Conservation (phyloP, 2,329 filamentous ascomycete species). For the Sordariomycetes sp. region DNA sequence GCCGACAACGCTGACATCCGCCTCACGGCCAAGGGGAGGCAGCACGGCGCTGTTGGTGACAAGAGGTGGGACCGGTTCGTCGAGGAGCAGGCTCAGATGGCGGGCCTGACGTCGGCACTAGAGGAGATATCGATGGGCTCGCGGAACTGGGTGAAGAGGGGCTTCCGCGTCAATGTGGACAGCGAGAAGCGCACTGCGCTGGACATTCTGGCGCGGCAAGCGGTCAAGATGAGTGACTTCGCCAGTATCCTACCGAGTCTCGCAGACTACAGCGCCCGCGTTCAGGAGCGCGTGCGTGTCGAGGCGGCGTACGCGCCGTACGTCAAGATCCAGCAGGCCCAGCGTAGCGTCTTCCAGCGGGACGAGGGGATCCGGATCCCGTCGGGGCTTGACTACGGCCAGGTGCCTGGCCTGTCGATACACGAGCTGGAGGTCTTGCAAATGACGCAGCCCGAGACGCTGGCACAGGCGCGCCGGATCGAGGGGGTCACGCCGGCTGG, state of each 20-base stretch:
- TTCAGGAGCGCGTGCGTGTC: slow-evolving; percentile 61
- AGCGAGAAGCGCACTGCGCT: slow-evolving; percentile 57
- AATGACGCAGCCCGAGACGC: slow-evolving; percentile 61
- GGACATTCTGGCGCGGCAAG: slow-evolving; percentile 62
- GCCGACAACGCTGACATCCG: slow-evolving; percentile 89
- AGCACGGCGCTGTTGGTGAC: slow-evolving; percentile 68
- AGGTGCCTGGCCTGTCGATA: slow-evolving; percentile 59
- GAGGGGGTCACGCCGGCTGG: slow-evolving; percentile 63
- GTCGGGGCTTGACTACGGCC: slow-evolving; percentile 60
- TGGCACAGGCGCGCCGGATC: slow-evolving; percentile 78
- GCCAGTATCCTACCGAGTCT: slow-evolving; percentile 42
- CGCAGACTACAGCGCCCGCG: slow-evolving; percentile 35
- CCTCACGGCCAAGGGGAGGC: slow-evolving; percentile 65
- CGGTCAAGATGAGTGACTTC: slow-evolving; percentile 44
- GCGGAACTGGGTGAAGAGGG: slow-evolving; percentile 53
- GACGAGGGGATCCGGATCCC: slow-evolving; percentile 70
- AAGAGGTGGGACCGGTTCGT: slow-evolving; percentile 60
- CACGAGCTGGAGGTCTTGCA: slow-evolving; percentile 65
- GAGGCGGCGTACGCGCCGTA: slow-evolving; percentile 84
- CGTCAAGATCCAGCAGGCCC: slow-evolving; percentile 55
- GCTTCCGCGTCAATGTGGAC: slow-evolving; percentile 57
- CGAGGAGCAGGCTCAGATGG: slow-evolving; percentile 53
- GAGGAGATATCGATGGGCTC: slow-evolving; percentile 42
- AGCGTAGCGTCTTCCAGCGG: slow-evolving; percentile 53
- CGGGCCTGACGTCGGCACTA: slow-evolving; percentile 50